Evolutionary conservation across 768 basidiomycete species (phyloP).

Genomic region (Lentinus brumalis): DNA sequence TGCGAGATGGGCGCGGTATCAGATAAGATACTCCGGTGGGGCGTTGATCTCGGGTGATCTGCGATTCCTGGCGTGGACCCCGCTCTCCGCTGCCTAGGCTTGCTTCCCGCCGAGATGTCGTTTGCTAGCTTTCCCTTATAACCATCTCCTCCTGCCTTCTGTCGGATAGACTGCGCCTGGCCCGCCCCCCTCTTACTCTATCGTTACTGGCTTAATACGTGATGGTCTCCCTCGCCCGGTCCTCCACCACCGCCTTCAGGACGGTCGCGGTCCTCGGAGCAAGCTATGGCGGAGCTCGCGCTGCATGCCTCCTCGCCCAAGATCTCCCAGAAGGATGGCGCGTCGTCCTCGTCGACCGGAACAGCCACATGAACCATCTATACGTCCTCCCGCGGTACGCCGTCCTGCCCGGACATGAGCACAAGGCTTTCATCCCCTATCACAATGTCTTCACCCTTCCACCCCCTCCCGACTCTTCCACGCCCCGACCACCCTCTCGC

Average conservation of each 20-base stretch:
- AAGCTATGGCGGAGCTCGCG: constrained; percentile 56
- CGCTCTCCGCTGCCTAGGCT: neutral
- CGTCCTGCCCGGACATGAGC: constrained; percentile 60
- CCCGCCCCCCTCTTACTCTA: constrained; percentile 17
- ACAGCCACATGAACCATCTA: constrained; percentile 48
- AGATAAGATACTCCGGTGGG: constrained; percentile 14
- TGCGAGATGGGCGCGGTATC: constrained; percentile 4
- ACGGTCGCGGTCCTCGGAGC: constrained; percentile 59
- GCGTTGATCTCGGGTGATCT: neutral
- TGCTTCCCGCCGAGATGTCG: neutral
- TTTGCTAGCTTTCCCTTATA: constrained; percentile 6
- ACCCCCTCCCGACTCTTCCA: constrained; percentile 4
- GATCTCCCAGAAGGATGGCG: constrained; percentile 54
- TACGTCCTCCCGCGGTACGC: constrained; percentile 62
- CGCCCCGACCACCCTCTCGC: constrained; percentile 13
- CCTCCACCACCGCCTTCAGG: constrained; percentile 13
- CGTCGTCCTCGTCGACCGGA: constrained; percentile 59
- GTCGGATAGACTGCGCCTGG: constrained; percentile 12
- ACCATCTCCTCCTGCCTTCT: constrained; percentile 18
- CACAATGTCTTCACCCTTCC: constrained; percentile 43
- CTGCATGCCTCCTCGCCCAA: constrained; percentile 50
- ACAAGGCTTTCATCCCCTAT: constrained; percentile 70
- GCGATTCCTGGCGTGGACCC: neutral
- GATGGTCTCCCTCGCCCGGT: neutral
- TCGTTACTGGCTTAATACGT: constrained; percentile 19